phyloP scores from a whole-genome alignment of 2,329 filamentous ascomycete species.

The Colletotrichum liriopes region DNA sequence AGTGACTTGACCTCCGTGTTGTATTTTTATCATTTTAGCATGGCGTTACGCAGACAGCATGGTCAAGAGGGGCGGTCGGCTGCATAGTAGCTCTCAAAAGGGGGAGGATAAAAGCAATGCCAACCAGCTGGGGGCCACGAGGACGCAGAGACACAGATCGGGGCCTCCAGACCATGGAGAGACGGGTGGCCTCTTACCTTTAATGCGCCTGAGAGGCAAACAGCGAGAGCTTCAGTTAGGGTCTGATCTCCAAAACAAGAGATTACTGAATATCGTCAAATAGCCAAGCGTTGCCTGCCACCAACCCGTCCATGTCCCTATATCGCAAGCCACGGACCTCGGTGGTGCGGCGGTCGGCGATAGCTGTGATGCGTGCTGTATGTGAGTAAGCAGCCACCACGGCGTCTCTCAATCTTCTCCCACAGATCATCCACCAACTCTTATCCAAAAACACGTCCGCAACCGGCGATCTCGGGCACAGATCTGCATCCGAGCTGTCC shows the following conservation, averaged over 20 bases:
- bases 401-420: background rate
- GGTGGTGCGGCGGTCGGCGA: background rate
- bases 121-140: conserved; percentile 11
- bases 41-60: conserved; percentile 50
- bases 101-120: background rate
- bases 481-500: background rate
- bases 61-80: conserved; percentile 30
- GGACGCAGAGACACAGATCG: conserved; percentile 12
- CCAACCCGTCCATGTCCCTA: background rate
- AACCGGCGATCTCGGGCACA: background rate
- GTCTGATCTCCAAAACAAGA: conserved; percentile 10
- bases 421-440: background rate
- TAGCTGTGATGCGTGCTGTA: background rate
- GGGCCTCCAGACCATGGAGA: conserved; percentile 6
- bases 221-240: background rate
- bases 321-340: too few species aligned
- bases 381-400: conserved; percentile 6
- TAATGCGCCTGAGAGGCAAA: conserved; percentile 16
- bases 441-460: background rate
- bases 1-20: conserved; percentile 33
- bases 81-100: conserved; percentile 17
- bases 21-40: conserved; percentile 53
- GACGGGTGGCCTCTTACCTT: background rate
- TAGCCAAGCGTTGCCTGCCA: conserved; percentile 13
- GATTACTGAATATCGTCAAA: conserved; percentile 17